phyloP scores from a whole-genome alignment of 331 rosid species.

The Pyrus hybrid region DNA sequence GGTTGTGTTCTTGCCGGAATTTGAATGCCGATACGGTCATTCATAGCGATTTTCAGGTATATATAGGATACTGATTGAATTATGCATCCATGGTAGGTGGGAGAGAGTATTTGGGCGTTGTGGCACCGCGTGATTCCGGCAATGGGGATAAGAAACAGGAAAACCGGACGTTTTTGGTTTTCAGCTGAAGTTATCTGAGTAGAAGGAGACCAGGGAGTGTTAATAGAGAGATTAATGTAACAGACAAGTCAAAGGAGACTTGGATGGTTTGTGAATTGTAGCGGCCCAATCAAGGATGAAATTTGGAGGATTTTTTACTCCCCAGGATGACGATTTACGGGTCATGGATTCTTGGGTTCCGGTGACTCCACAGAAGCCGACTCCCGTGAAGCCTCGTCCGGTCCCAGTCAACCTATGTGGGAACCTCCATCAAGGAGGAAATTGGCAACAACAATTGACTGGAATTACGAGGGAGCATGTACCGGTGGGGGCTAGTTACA shows the following conservation, averaged over 20 bases:
- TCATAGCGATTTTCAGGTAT: neutral
- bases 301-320: constrained; percentile 18
- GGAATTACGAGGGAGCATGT: neutral
- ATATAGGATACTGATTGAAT: neutral
- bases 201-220: neutral
- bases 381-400: constrained; percentile 22
- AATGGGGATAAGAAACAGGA: constrained; percentile 16
- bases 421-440: constrained; percentile 18
- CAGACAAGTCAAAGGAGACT: neutral
- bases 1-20: neutral
- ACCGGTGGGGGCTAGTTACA: constrained; percentile 12
- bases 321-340: constrained; percentile 21
- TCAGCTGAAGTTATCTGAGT: neutral
- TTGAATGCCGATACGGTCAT: too few relatives aligned
- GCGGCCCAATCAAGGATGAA: constrained; percentile 29
- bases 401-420: constrained; percentile 16
- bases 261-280: constrained; percentile 7
- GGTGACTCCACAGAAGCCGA: constrained; percentile 41
- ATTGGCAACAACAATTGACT: constrained; percentile 22
- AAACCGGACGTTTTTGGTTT: neutral
- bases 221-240: neutral
- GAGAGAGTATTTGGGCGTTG: constrained; percentile 4
- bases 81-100: neutral
- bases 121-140: neutral
- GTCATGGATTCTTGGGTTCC: constrained; percentile 40